Evolutionary conservation across 139 green algal genomes (phyloP).

Genomic region (Raphidocelis subcapitata): DNA sequence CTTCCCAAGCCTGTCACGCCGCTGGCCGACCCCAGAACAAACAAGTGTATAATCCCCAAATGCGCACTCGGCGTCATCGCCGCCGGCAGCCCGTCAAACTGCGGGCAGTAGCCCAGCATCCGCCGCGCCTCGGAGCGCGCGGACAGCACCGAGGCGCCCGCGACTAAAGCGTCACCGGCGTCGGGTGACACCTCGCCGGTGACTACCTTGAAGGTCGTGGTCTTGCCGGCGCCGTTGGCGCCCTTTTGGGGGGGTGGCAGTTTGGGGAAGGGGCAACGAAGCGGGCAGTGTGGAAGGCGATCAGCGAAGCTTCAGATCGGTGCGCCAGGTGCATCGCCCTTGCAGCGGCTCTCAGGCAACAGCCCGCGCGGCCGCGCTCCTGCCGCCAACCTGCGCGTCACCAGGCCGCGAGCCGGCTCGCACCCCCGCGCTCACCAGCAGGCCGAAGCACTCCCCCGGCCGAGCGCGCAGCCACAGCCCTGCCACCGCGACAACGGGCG

Average conservation of each 20-base stretch:
- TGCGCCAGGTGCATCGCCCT: too few relatives aligned
- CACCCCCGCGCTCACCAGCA: slow-evolving; percentile 62
- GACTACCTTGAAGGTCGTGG: slow-evolving; percentile 74
- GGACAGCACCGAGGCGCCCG: slow-evolving; percentile 45
- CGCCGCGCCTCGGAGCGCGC: slow-evolving; percentile 40
- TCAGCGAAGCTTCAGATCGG: too few relatives aligned
- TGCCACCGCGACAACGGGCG: slow-evolving; percentile 45
- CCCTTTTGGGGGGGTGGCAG: slow-evolving; percentile 10
- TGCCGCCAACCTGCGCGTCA: too few relatives aligned
- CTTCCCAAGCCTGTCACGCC: too few relatives aligned
- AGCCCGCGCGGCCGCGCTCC: too few relatives aligned
- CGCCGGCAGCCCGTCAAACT: slow-evolving; percentile 59
- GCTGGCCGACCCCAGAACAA: too few relatives aligned
- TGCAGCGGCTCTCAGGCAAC: too few relatives aligned
- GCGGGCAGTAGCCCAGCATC: slow-evolving; percentile 75
- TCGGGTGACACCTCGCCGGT: slow-evolving; percentile 64
- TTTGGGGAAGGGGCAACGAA: neutral
- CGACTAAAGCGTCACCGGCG: slow-evolving; percentile 56
- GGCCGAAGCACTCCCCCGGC: slow-evolving; percentile 77
- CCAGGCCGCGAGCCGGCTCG: too few relatives aligned
- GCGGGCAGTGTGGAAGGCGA: neutral
- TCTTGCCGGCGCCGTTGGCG: slow-evolving; percentile 81
- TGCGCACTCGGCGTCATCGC: too few relatives aligned
- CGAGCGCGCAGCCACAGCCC: slow-evolving; percentile 61
- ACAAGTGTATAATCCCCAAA: too few relatives aligned